Evolutionary conservation across 306 rosid genomes (phyloP).

Genomic region (Begonia masoniana): DNA sequence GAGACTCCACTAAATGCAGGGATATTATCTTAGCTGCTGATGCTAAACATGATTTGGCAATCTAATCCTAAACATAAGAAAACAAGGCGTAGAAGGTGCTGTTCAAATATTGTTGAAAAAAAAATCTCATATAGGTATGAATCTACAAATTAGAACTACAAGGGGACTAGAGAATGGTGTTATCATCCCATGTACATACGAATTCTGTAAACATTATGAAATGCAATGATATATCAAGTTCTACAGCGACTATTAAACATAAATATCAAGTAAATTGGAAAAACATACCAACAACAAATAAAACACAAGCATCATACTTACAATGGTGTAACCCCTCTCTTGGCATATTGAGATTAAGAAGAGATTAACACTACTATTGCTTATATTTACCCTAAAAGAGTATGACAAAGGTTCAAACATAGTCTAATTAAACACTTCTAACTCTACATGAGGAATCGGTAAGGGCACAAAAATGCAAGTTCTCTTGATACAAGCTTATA

Average conservation of each 20-base stretch:
- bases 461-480: background rate
- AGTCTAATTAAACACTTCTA: too few relatives aligned
- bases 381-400: too few relatives aligned
- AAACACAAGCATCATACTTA: background rate
- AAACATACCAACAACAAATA: background rate
- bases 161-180: background rate
- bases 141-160: slow-evolving; percentile 3
- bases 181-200: slow-evolving; percentile 1
- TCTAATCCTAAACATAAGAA: slow-evolving; percentile 5
- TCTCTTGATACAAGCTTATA: background rate
- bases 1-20: slow-evolving; percentile 14
- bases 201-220: slow-evolving; percentile 6
- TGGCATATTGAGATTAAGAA: too few relatives aligned
- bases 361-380: too few relatives aligned
- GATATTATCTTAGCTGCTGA: slow-evolving; percentile 12
- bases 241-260: background rate
- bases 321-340: too few relatives aligned
- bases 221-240: slow-evolving; percentile 4
- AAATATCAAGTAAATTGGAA: background rate
- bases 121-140: slow-evolving; percentile 5
- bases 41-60: slow-evolving; percentile 11
- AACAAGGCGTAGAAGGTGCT: slow-evolving; percentile 14
- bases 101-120: slow-evolving; percentile 8
- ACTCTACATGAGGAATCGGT: too few relatives aligned
- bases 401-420: too few relatives aligned